phyloP scores from a whole-genome alignment of 2,329 filamentous ascomycete genomes.

The Claviceps monticola region DNA sequence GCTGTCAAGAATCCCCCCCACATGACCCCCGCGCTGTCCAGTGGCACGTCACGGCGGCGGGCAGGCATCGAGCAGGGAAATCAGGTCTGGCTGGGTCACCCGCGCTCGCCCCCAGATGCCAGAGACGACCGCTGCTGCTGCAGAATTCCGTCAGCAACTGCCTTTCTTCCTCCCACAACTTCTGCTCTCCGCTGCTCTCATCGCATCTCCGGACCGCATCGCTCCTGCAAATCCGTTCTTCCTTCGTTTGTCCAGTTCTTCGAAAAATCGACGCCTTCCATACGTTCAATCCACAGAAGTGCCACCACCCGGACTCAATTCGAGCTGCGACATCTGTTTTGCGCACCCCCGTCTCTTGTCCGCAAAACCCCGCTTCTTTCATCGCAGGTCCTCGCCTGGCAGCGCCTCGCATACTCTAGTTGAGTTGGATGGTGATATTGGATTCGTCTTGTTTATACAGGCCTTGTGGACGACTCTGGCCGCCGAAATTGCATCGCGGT shows the following conservation, averaged over 20 bases:
- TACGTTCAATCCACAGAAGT: not conserved
- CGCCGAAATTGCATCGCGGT: not conserved
- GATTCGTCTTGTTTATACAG: not conserved
- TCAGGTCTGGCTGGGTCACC: too few relatives aligned
- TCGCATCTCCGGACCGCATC: conserved; percentile 1
- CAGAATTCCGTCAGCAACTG: not conserved
- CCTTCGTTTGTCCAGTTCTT: not conserved
- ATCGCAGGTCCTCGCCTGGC: not conserved
- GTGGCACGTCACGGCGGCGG: not conserved
- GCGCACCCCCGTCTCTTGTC: not conserved
- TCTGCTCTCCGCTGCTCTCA: not conserved
- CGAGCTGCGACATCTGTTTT: not conserved
- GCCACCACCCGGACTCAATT: not conserved
- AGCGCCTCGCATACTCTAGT: not conserved
- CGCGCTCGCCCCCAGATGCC: too few relatives aligned
- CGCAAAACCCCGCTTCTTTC: not conserved
- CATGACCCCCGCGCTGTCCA: not conserved
- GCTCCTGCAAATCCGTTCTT: not conserved
- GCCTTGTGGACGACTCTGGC: not conserved
- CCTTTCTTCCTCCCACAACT: not conserved
- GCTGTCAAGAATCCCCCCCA: not conserved
- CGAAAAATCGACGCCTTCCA: not conserved
- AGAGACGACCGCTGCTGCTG: too few relatives aligned
- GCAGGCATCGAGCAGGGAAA: not conserved
- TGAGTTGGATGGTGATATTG: not conserved